These are phyloP conservation scores for Lophiotrema nucula DNA, from an alignment of 495 filamentous ascomycete species.

Conservation along the genomic window DNA sequence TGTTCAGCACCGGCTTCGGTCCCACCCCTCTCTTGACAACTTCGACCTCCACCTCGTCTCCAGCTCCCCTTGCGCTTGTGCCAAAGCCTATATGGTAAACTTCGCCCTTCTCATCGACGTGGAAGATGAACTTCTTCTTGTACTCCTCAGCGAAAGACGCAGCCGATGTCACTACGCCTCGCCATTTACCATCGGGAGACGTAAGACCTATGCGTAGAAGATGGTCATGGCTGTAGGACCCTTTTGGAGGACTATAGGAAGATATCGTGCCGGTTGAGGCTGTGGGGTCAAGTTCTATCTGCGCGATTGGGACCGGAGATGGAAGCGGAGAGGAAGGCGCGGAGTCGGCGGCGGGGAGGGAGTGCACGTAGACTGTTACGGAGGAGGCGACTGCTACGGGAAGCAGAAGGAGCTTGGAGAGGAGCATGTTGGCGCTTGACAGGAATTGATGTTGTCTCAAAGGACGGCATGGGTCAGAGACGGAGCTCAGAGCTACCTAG, in stretches of 20 bases:
- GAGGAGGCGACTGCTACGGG: conserved; percentile 26
- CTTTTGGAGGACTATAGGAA: conserved; percentile 34
- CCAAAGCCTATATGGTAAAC: conserved; percentile 41
- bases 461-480: no score
- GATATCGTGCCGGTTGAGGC: conserved; percentile 34
- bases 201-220: conserved; percentile 65
- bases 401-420: conserved; percentile 26
- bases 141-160: conserved; percentile 31
- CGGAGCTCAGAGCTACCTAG: no score
- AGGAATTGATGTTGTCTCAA: no score
- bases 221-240: conserved; percentile 40
- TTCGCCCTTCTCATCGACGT: conserved; percentile 37
- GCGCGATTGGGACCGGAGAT: conserved; percentile 35
- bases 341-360: conserved; percentile 1
- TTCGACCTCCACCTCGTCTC: conserved; percentile 50
- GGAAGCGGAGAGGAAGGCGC: conserved; percentile 13
- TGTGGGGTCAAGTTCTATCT: conserved; percentile 37
- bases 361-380: conserved; percentile 30
- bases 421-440: conserved; percentile 21
- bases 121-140: conserved; percentile 38
- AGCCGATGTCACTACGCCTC: conserved; percentile 40
- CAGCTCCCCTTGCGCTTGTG: conserved; percentile 23
- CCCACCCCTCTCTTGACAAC: conserved; percentile 44
- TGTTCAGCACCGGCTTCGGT: conserved; percentile 60
- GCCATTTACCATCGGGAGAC: conserved; percentile 33